Base-by-base conservation (phyloP, 148 eudicot species). In the Euryodendron excelsum region DNA sequence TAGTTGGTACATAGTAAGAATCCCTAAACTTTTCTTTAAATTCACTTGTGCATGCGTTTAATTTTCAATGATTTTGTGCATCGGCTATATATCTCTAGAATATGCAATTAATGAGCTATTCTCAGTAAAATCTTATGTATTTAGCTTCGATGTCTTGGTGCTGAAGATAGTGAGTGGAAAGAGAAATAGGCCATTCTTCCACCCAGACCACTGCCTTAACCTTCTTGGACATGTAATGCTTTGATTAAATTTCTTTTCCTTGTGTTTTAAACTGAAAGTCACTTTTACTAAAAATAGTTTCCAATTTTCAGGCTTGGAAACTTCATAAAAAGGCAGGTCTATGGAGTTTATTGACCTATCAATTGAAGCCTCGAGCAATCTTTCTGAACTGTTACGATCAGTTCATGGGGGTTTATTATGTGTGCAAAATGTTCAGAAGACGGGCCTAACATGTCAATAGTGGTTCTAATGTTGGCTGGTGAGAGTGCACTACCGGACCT, bases 71-170 rank as follows among this genome's bases (percentile, higher is more conserved):
- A 6, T 17, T 77, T 23, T 72, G 11, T 80, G 50, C 77, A 80
- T 84, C 25, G 87, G 87, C 3, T 84, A 84, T 69, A 84, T 84
- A 79, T 64, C 86, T 28, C 86, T 84, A 0, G 86, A 84, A 23
- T 84, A 84, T 39, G 68, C 72, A 1, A 23, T 65, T 3, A 62
- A 80, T n/a, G 86, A 84, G 14, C 3, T 73, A 0, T 77, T 73
- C 69, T 84, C 86, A 0, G 33, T 68, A 36, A 80, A 80, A 61
- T 80, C 86, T 2, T 84, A 84, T 74, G 77, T 84, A 0, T 84
- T 73, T 60, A 84, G 87, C 72, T 84, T 80, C 58, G 86, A 83
- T 17, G 86, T 84, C 4, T 27, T 84, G 45, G 72, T 84, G 13
- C 23, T 84, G 30, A 83, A 84, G 80, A 80, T 84, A 7, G 27